Conservation (phyloP, 2,329 filamentous ascomycete genomes). For the Fusarium globosum region DNA sequence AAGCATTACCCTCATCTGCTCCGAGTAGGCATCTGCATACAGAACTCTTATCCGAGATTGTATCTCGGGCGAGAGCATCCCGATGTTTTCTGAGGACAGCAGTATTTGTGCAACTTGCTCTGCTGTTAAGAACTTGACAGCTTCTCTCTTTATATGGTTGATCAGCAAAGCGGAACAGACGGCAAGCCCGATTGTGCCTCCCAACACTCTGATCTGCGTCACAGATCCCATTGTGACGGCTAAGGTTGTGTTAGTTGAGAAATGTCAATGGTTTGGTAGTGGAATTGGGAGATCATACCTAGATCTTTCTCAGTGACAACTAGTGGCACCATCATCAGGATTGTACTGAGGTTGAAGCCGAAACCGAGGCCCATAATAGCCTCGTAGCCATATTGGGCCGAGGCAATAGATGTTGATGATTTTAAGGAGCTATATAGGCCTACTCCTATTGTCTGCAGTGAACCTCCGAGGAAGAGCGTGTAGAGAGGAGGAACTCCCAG, state of each 20-base stretch:
- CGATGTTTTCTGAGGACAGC: background rate
- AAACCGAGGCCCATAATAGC: conserved; percentile 30
- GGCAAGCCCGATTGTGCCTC: conserved; percentile 31
- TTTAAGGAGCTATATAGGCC: conserved; percentile 24
- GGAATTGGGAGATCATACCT: background rate
- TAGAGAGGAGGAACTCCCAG: conserved; percentile 25
- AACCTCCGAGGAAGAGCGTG: conserved; percentile 8
- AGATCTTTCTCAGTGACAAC: conserved; percentile 14
- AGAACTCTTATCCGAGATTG: background rate
- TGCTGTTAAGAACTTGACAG: background rate
- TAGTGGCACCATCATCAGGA: conserved; percentile 23
- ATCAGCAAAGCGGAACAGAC: conserved; percentile 6
- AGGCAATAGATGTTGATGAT: background rate
- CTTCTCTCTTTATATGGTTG: conserved; percentile 1
- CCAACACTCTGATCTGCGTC: conserved; percentile 27
- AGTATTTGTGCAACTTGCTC: background rate
- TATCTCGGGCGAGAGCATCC: background rate
- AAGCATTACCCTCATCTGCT: conserved; percentile 3
- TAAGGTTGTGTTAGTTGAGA: background rate
- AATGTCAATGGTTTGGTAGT: background rate
- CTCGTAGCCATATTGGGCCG: conserved; percentile 21
- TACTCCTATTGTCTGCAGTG: conserved; percentile 22
- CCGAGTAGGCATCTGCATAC: background rate
- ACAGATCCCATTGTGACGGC: conserved; percentile 33
- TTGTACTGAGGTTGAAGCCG: conserved; percentile 23